phyloP scores from a whole-genome alignment of 2,329 filamentous ascomycete genomes.

The Amesomyces nigricolor region DNA sequence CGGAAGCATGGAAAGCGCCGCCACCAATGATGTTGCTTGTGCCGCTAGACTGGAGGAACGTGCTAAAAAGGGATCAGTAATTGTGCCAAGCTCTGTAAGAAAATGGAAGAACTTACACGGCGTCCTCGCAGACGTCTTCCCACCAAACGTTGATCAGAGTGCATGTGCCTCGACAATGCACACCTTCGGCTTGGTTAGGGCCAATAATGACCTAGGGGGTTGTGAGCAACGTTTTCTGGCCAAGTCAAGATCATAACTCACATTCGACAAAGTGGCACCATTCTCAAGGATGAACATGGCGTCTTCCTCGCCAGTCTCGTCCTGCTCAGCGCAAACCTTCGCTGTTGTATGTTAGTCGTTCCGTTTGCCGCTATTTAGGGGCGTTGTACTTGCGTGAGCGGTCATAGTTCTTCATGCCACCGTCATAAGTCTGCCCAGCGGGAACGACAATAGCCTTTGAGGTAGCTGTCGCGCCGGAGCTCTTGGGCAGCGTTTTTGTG shows the following conservation, averaged over 20 bases:
- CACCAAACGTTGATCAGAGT: constrained; percentile 17
- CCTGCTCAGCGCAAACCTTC: constrained; percentile 2
- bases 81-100: neutral
- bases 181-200: constrained; percentile 15
- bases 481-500: constrained; percentile 11
- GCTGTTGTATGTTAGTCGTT: neutral
- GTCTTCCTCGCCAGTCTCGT: constrained; percentile 10
- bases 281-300: constrained; percentile 14
- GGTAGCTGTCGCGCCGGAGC: constrained; percentile 8
- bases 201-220: constrained; percentile 12
- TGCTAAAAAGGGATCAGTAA: neutral
- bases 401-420: constrained; percentile 14
- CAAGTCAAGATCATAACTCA: neutral
- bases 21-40: constrained; percentile 14
- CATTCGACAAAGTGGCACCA: constrained; percentile 14
- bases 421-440: constrained; percentile 9
- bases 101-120: neutral
- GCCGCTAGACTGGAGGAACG: constrained; percentile 11
- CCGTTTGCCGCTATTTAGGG: too few relatives aligned
- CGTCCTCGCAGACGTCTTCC: constrained; percentile 15
- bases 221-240: neutral
- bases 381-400: constrained; percentile 4
- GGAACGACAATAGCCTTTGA: constrained; percentile 1
- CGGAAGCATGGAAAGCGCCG: constrained; percentile 14
- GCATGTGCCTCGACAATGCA: constrained; percentile 15